Evolutionary conservation across 805 yeast genomes (phyloP).

Genomic region (Candida quercuum): DNA sequence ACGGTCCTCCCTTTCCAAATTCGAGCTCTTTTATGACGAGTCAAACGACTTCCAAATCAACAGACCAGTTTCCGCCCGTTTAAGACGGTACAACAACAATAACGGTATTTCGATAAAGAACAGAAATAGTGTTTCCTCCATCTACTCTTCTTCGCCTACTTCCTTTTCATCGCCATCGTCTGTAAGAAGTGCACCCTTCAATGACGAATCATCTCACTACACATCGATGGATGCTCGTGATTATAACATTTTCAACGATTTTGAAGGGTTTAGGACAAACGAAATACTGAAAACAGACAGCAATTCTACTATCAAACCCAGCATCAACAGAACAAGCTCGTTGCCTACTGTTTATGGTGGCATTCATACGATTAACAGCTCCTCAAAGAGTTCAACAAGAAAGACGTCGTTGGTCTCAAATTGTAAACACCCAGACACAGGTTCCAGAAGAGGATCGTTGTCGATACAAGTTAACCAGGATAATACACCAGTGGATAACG

Average conservation of each 20-base stretch:
- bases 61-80: not conserved
- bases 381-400: not conserved
- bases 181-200: too few species aligned
- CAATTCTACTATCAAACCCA: too few species aligned
- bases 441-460: not conserved
- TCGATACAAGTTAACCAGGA: not conserved
- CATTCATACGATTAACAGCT: not conserved
- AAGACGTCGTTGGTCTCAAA: constrained; percentile 1
- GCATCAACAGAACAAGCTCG: constrained; percentile 4
- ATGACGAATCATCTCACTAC: too few species aligned
- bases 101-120: too few species aligned
- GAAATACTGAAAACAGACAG: too few species aligned
- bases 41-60: not conserved
- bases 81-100: not conserved
- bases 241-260: too few species aligned
- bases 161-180: not conserved
- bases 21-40: not conserved
- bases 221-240: too few species aligned
- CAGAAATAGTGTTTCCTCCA: not conserved
- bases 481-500: not conserved
- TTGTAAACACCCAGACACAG: not conserved
- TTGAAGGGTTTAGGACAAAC: too few species aligned
- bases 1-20: not conserved
- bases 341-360: not conserved
- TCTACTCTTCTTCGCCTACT: not conserved